Percentiles rank a stretch among this genome's conserved stretches.
Evolutionary conservation across 2,329 filamentous ascomycete species (phyloP).

Genomic region (Aspergillus aculeatinus): DNA sequence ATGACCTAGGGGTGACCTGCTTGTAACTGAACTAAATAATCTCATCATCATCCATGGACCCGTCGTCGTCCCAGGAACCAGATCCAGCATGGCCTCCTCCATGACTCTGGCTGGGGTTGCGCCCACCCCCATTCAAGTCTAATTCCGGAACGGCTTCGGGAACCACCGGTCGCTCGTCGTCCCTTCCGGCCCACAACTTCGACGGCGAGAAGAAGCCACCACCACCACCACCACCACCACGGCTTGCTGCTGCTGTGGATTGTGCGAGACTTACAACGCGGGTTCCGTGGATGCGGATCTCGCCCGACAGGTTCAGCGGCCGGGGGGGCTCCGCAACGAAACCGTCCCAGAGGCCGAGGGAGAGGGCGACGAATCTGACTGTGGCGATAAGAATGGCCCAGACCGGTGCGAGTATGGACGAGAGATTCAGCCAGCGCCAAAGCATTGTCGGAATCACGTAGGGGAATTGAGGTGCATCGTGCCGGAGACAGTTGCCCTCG

Average conservation of each 20-base stretch:
- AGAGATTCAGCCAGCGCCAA: slow-evolving; percentile 47
- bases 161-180: background rate
- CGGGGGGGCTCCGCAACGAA: slow-evolving; percentile 40
- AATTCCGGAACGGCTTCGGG: slow-evolving; percentile 12
- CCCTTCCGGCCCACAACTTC: slow-evolving; percentile 8
- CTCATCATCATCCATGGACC: slow-evolving; percentile 37
- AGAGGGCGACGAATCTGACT: slow-evolving; percentile 32
- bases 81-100: slow-evolving; percentile 17
- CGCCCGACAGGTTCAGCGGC: slow-evolving; percentile 28
- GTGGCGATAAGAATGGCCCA: slow-evolving; percentile 32
- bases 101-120: background rate
- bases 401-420: slow-evolving; percentile 29
- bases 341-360: slow-evolving; percentile 44
- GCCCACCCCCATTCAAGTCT: slow-evolving; percentile 1
- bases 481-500: slow-evolving; percentile 51
- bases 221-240: background rate
- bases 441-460: slow-evolving; percentile 58
- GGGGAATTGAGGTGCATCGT: slow-evolving; percentile 54
- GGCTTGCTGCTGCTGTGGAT: slow-evolving; percentile 17
- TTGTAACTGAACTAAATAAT: slow-evolving; percentile 21
- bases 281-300: slow-evolving; percentile 32
- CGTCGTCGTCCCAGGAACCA: slow-evolving; percentile 9
- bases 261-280: slow-evolving; percentile 16
- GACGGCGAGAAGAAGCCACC: slow-evolving; percentile 13
- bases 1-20: background rate